Base-by-base conservation (phyloP, 75 land plant genomes). In the Picea glauca region DNA sequence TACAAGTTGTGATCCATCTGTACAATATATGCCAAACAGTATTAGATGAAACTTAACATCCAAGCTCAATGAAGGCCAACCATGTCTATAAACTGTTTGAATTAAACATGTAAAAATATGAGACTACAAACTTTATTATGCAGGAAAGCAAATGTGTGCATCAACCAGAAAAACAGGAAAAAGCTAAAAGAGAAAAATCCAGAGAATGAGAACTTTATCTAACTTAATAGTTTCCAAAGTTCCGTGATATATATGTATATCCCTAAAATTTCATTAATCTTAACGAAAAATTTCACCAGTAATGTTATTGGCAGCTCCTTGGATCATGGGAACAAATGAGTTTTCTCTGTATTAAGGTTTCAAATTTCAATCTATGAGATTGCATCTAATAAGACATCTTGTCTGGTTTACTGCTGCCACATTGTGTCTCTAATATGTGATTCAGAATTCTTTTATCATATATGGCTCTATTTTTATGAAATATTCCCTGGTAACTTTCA, bases 1-100 rank as follows among this genome's bases (percentile, higher is more conserved):
- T 89, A 89, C 67, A 97, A 87, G 76, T 97, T 97, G 59, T 95
- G 83, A 79, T 97, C 99, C 77, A 97, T 81, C 99, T 97, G 84
- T 70, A 70, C 38, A 70, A 43, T 40, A 35, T 9, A 70, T 18
- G n/a, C 72, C 74, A 50, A 14, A 14, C 6, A 30, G 13, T 9
- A 68, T 35, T 13, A 4, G 11, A 77, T 32, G 18, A 77, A 15
- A 0, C 14, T n/a, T 14, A 30, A 2, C n/a, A 18, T 67, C 32
- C 31, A 68, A 78, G 43, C 38, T 77, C 67, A 77, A 31, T 43
- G 54, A 40, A 46, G 14, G 30, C 21, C 15, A 40, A 74, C 17
- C 23, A 79, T 9, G 15, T 17, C 18, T 7, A n/a, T 31, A n/a
- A 17, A 23, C 31, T 21, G 31, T 60, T 58, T 30, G 8, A 40